Evolutionary conservation across 495 filamentous ascomycete genomes (phyloP).

Genomic region (Aspergillus indologenus): DNA sequence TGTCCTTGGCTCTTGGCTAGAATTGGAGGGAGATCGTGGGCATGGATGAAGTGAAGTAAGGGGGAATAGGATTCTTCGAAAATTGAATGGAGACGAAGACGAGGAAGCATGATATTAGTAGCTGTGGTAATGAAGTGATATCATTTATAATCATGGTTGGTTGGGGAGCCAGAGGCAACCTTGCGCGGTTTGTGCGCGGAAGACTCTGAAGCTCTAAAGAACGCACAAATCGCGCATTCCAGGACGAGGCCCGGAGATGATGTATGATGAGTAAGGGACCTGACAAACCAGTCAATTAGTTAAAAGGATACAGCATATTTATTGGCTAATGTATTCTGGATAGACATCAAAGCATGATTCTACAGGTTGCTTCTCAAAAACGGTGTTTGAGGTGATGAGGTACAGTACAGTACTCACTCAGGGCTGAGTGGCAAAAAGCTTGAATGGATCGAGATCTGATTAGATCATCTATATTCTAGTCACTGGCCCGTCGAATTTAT

Average conservation of each 20-base stretch:
- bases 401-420: too few relatives aligned
- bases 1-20: background rate
- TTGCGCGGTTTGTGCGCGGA: slow-evolving; percentile 42
- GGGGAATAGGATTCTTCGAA: background rate
- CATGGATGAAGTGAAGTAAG: background rate
- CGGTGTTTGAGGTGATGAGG: too few relatives aligned
- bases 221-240: slow-evolving; percentile 45
- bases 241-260: background rate
- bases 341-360: too few relatives aligned
- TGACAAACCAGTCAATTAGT: too few relatives aligned
- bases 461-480: too few relatives aligned
- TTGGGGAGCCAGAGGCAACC: slow-evolving; percentile 16
- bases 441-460: background rate
- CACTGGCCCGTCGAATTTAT: too few relatives aligned
- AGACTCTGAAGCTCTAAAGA: slow-evolving; percentile 17
- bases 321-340: too few relatives aligned
- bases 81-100: background rate
- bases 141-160: background rate
- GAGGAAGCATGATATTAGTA: background rate
- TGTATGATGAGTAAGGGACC: too few relatives aligned
- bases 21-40: background rate
- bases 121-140: background rate
- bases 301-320: too few relatives aligned
- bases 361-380: too few relatives aligned
- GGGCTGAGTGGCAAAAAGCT: background rate